Evolutionary conservation across 2,329 filamentous ascomycete genomes (phyloP).

Genomic region (Blastomyces gilchristii): DNA sequence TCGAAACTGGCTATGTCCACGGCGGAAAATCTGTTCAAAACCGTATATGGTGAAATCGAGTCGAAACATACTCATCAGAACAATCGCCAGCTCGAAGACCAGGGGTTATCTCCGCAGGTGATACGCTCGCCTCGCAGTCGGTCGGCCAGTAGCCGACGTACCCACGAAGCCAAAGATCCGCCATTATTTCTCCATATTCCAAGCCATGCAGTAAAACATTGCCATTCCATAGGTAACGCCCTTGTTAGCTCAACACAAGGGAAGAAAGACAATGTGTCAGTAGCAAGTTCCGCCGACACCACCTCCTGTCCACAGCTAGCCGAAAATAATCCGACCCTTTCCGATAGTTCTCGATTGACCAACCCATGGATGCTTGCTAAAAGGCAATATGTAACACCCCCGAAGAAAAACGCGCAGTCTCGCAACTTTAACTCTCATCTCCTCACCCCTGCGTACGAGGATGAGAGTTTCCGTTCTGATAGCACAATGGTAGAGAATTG

Average conservation of each 20-base stretch:
- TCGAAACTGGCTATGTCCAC: constrained; percentile 33
- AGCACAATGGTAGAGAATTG: neutral
- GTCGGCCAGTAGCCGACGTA: neutral
- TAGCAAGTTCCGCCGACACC: neutral
- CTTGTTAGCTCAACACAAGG: neutral
- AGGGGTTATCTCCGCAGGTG: neutral
- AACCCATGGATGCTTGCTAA: constrained; percentile 33
- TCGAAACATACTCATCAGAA: constrained; percentile 4
- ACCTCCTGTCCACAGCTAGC: neutral
- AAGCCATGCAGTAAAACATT: neutral
- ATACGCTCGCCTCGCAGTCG: neutral
- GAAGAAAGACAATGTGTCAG: neutral
- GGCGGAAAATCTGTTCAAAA: constrained; percentile 37
- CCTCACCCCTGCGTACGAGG: constrained; percentile 14
- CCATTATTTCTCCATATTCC: neutral
- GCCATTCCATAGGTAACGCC: neutral
- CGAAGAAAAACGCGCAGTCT: neutral
- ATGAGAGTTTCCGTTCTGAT: neutral
- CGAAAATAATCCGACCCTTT: neutral
- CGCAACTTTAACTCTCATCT: constrained; percentile 13
- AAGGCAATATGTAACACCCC: constrained; percentile 18
- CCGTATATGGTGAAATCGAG: constrained; percentile 25
- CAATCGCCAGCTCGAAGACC: neutral
- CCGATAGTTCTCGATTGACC: constrained; percentile 1
- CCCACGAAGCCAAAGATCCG: neutral